These are phyloP conservation scores for Colletotrichum theobromicola DNA, from an alignment of 2,329 filamentous ascomycete species.

Conservation along the genomic window DNA sequence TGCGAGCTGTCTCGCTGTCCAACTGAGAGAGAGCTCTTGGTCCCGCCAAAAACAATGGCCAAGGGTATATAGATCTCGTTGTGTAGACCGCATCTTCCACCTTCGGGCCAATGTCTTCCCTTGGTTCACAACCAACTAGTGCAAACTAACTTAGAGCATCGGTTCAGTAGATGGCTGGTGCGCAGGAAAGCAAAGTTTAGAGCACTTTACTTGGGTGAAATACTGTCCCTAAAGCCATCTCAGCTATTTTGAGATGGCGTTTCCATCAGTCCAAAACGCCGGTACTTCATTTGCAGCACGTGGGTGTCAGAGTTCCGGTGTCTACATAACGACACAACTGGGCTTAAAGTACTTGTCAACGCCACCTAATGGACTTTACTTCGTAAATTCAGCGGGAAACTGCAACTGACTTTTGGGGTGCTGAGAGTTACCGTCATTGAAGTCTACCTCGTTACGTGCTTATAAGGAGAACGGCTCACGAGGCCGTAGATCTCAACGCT, in stretches of 20 bases:
- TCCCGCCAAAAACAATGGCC: neutral
- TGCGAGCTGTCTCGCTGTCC: neutral
- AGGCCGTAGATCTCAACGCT: neutral
- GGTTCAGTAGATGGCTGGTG: neutral
- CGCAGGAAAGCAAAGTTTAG: neutral
- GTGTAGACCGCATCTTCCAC: neutral
- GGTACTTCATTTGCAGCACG: neutral
- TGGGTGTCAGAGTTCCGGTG: neutral
- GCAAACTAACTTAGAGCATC: neutral
- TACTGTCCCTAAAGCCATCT: neutral
- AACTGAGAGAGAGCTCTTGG: too few relatives aligned
- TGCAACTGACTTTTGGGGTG: neutral
- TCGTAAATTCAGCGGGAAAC: neutral
- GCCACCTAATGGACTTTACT: neutral
- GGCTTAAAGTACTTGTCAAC: neutral
- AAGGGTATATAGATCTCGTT: neutral
- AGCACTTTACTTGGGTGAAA: neutral
- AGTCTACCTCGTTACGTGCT: neutral
- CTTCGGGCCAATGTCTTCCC: neutral
- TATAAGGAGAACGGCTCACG: neutral
- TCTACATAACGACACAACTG: neutral
- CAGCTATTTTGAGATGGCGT: neutral
- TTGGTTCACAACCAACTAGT: neutral
- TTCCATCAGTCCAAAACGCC: neutral
- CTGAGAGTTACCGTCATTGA: neutral